phyloP scores from a whole-genome alignment of 116 monocot genomes.

The Posidonia oceanica region DNA sequence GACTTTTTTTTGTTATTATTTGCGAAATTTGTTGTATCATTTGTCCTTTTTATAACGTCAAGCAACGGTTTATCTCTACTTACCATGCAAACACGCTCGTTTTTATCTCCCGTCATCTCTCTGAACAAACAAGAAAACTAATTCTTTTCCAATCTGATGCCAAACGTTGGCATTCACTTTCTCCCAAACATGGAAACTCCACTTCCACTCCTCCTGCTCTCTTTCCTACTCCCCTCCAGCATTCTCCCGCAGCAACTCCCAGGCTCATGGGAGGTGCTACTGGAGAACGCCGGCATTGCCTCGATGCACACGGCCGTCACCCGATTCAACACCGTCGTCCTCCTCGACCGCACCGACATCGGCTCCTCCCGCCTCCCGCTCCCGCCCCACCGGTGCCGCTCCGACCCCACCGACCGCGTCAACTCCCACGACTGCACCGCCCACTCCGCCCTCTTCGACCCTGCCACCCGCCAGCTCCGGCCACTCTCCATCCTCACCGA shows the following conservation, averaged over 20 bases:
- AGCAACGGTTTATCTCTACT: too few relatives aligned
- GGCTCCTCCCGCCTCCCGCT: constrained; percentile 40
- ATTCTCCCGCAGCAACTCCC: constrained; percentile 23
- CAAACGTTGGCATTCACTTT: too few relatives aligned
- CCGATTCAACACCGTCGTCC: constrained; percentile 45
- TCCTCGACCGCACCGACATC: constrained; percentile 73
- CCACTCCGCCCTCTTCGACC: constrained; percentile 62
- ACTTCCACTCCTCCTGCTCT: constrained; percentile 1
- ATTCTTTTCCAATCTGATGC: too few relatives aligned
- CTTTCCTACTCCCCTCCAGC: background rate
- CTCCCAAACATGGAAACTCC: too few relatives aligned
- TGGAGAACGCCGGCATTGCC: constrained; percentile 50
- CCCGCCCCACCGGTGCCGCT: constrained; percentile 14
- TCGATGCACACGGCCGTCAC: constrained; percentile 81
- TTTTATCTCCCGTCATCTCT: too few relatives aligned
- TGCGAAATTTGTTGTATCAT: too few relatives aligned
- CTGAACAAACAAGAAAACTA: too few relatives aligned
- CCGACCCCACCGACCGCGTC: constrained; percentile 16
- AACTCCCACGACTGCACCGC: constrained; percentile 39
- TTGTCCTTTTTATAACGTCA: too few relatives aligned
- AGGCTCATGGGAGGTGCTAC: constrained; percentile 56
- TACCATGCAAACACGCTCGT: too few relatives aligned
- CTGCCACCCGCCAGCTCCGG: constrained; percentile 24
- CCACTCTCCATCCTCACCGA: constrained; percentile 52
- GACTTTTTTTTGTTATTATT: too few relatives aligned